These are phyloP conservation scores for Coemansia sp. DNA, from an alignment of 192 early-diverging fungal genomes.

Conservation along the genomic window DNA sequence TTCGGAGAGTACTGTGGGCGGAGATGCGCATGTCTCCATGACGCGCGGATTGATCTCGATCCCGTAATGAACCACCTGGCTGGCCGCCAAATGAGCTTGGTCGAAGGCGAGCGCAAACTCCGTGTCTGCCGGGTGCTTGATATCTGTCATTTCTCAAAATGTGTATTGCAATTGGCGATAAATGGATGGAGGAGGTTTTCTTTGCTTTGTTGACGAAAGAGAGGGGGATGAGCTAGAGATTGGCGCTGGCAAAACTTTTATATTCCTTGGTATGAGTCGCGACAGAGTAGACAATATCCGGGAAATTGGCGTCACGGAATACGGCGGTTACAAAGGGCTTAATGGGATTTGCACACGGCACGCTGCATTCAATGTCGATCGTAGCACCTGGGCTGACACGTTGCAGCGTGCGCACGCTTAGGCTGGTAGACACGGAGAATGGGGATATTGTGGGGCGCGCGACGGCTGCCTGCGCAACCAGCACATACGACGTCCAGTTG, in stretches of 20 bases:
- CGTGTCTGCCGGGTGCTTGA: conserved; percentile 9
- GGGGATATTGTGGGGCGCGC: conserved; percentile 14
- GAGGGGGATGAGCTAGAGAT: background rate
- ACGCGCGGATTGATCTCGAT: conserved; percentile 23
- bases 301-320: conserved; percentile 14
- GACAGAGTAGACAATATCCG: conserved; percentile 29
- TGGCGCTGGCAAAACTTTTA: conserved; percentile 18
- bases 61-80: conserved; percentile 28
- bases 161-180: no score
- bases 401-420: conserved; percentile 29
- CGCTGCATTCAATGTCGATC: conserved; percentile 24
- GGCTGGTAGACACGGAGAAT: conserved; percentile 34
- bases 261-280: conserved; percentile 33
- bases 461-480: conserved; percentile 22
- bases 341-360: background rate
- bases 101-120: conserved; percentile 12
- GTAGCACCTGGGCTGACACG: conserved; percentile 16
- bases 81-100: conserved; percentile 1
- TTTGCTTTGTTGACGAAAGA: no score
- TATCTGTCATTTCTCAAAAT: background rate
- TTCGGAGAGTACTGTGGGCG: conserved; percentile 21
- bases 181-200: no score
- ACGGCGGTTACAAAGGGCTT: conserved; percentile 27
- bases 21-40: conserved; percentile 10
- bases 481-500: conserved; percentile 38